Evolutionary conservation across 768 basidiomycete species (phyloP).

Genomic region (Fibroporia radiculosa): DNA sequence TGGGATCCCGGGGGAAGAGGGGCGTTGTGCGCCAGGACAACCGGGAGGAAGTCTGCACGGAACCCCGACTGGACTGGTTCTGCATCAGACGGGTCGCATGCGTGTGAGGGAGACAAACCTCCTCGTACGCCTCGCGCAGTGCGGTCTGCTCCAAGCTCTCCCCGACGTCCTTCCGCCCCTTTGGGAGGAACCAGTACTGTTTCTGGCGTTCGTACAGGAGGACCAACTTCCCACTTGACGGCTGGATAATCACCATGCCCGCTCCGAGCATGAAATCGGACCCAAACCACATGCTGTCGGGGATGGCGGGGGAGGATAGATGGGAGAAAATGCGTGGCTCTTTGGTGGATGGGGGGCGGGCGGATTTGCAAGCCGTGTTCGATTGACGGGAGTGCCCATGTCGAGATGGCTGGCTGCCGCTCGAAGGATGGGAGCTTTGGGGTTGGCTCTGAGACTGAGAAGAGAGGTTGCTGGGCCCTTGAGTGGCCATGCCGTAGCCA

Average conservation of each 20-base stretch:
- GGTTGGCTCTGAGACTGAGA: background rate
- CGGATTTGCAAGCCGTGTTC: background rate
- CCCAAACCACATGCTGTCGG: slow-evolving; percentile 38
- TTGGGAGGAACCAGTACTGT: slow-evolving; percentile 47
- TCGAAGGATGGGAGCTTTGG: background rate
- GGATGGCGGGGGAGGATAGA: slow-evolving; percentile 35
- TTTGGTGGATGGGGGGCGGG: background rate
- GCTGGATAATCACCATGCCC: slow-evolving; percentile 58
- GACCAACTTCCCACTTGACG: slow-evolving; percentile 45
- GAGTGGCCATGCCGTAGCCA: background rate
- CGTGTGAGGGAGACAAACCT: slow-evolving; percentile 31
- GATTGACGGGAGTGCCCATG: background rate
- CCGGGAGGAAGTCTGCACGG: slow-evolving; percentile 37
- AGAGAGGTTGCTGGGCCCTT: background rate
- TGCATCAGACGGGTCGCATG: background rate
- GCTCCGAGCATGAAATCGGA: slow-evolving; percentile 50
- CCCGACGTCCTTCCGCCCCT: slow-evolving; percentile 58
- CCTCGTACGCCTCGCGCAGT: slow-evolving; percentile 60
- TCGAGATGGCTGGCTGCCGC: background rate
- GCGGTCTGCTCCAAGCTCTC: slow-evolving; percentile 55
- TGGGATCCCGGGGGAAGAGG: slow-evolving; percentile 29
- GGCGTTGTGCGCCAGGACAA: slow-evolving; percentile 33
- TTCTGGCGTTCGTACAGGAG: slow-evolving; percentile 34
- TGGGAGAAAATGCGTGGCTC: slow-evolving; percentile 23
- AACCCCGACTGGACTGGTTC: slow-evolving; percentile 38